Percentiles rank a stretch among this genome's conserved stretches.
These are phyloP conservation scores for Eimeria praecox DNA, from an alignment of 169 alveolate genomes.

Conservation along the genomic window DNA sequence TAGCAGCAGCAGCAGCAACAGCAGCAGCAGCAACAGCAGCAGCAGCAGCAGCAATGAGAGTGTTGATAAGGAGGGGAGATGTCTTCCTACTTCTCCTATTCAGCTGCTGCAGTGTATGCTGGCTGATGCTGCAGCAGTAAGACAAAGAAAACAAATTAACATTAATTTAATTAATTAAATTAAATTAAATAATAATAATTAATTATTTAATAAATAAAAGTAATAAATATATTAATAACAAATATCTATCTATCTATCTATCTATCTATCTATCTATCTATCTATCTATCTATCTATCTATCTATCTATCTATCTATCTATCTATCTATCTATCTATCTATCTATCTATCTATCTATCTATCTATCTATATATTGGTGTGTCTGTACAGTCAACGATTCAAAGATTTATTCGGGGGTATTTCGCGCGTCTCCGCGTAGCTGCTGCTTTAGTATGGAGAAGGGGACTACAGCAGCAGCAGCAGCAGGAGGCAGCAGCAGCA, in stretches of 20 bases:
- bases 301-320: neutral
- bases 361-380: neutral
- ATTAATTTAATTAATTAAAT: neutral
- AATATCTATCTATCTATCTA: neutral
- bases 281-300: neutral
- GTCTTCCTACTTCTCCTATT: neutral
- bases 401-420: slow-evolving; percentile 41
- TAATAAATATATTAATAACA: neutral
- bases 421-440: neutral
- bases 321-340: neutral
- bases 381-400: slow-evolving; percentile 63
- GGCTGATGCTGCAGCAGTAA: slow-evolving; percentile 71
- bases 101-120: slow-evolving; percentile 64
- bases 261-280: neutral
- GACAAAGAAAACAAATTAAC: neutral
- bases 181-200: neutral
- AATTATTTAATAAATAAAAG: neutral
- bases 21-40: neutral
- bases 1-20: neutral
- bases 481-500: neutral
- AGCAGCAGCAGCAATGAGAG: neutral
- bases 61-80: neutral
- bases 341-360: neutral
- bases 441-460: neutral
- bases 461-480: slow-evolving; percentile 34